phyloP scores from a whole-genome alignment of 2,329 filamentous ascomycete species.

The Trichoderma sp. region DNA sequence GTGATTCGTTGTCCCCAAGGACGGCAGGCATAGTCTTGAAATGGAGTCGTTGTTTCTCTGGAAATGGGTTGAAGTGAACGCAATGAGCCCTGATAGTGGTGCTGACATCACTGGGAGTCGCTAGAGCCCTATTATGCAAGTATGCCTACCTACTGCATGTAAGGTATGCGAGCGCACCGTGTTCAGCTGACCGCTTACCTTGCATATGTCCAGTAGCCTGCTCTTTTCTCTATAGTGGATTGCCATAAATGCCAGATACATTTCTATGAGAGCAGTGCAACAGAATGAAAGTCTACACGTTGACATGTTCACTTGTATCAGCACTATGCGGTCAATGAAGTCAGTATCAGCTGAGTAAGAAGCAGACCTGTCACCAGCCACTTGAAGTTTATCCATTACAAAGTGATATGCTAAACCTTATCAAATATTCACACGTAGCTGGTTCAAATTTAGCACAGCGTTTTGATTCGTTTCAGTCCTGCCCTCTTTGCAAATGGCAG shows the following conservation, averaged over 20 bases:
- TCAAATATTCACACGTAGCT: constrained; percentile 13
- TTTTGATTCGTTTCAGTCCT: neutral
- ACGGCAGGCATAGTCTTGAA: neutral
- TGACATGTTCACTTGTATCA: neutral
- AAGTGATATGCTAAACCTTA: neutral
- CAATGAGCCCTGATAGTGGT: neutral
- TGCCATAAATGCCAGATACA: neutral
- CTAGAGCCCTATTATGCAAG: neutral
- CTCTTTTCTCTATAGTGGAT: neutral
- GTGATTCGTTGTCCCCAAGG: neutral
- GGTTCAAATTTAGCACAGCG: neutral
- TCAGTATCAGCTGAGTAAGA: constrained; percentile 19
- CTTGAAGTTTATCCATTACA: constrained; percentile 11
- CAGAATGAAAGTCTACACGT: neutral
- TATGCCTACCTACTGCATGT: neutral
- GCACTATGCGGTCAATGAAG: neutral
- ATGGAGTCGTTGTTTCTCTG: neutral
- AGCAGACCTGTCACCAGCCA: constrained; percentile 21
- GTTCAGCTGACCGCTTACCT: neutral
- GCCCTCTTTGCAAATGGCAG: neutral
- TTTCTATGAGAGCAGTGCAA: neutral
- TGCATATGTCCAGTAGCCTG: neutral
- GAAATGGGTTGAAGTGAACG: neutral
- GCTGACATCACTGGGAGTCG: neutral
- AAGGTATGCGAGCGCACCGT: constrained; percentile 2